Percentiles rank a stretch among this genome's conserved stretches.
Evolutionary conservation across 1,284 basidiomycete genomes (phyloP).

Genomic region (Salmacisia buchloeana): DNA sequence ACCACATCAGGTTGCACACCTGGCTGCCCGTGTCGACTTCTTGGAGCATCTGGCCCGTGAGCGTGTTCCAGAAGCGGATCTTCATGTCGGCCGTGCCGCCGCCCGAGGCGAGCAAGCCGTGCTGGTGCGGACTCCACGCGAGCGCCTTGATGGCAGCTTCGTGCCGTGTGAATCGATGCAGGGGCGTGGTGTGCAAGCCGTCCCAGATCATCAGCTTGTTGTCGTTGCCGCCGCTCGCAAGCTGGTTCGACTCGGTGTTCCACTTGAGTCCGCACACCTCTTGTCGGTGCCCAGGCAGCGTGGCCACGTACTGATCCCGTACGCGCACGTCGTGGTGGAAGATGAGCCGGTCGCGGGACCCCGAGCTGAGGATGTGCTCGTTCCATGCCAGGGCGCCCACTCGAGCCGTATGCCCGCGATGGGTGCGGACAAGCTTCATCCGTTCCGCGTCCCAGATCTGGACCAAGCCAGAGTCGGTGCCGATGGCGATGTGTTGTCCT

Average conservation of each 20-base stretch:
- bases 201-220: constrained; percentile 99
- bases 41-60: constrained; percentile 71
- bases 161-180: constrained; percentile 93
- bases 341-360: constrained; percentile 83
- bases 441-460: constrained; percentile 92
- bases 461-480: constrained; percentile 77
- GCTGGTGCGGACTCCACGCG: constrained; percentile 93
- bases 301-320: constrained; percentile 66
- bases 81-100: constrained; percentile 95
- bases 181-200: constrained; percentile 57
- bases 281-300: constrained; percentile 77
- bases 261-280: constrained; percentile 95
- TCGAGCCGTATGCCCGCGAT: constrained; percentile 76
- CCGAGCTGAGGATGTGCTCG: constrained; percentile 76
- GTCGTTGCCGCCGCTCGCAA: constrained; percentile 95
- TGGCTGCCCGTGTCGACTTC: constrained; percentile 48
- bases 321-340: constrained; percentile 85
- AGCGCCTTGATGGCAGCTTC: constrained; percentile 95
- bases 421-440: constrained; percentile 69
- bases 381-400: constrained; percentile 96
- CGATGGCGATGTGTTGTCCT: constrained; percentile 71
- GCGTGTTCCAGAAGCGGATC: constrained; percentile 94
- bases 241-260: constrained; percentile 69
- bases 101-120: constrained; percentile 87
- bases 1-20: constrained; percentile 96